A percentile compares a stretch with the other conserved stretches of the same genome.
phyloP scores from a whole-genome alignment of 169 alveolate genomes.

The Cryptosporidium bovis region DNA sequence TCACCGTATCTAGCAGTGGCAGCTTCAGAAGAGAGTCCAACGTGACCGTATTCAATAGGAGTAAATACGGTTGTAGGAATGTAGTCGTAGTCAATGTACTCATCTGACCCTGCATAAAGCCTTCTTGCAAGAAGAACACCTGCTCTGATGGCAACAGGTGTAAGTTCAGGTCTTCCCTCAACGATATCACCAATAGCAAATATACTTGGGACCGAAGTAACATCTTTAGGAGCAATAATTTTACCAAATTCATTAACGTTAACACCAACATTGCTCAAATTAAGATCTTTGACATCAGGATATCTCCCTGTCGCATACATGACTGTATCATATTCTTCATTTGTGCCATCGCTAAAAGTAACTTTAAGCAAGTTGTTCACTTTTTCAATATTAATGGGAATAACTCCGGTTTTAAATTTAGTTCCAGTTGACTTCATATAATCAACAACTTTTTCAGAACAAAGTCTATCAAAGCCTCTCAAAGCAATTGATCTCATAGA shows the following conservation, averaged over 20 bases:
- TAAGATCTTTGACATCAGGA: slow-evolving; percentile 88
- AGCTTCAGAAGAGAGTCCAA: slow-evolving; percentile 96
- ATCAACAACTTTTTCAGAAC: slow-evolving; percentile 89
- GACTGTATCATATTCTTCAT: slow-evolving; percentile 93
- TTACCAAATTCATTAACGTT: slow-evolving; percentile 83
- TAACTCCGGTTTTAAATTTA: slow-evolving; percentile 86
- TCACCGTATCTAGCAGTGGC: slow-evolving; percentile 86
- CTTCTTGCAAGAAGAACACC: slow-evolving; percentile 96
- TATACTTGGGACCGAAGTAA: slow-evolving; percentile 89
- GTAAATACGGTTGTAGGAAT: slow-evolving; percentile 98
- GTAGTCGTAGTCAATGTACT: slow-evolving; percentile 87
- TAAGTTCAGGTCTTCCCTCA: slow-evolving; percentile 93
- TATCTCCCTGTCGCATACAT: slow-evolving; percentile 96
- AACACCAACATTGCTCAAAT: slow-evolving; percentile 86
- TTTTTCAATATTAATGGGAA: slow-evolving; percentile 89
- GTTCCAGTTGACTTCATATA: slow-evolving; percentile 92
- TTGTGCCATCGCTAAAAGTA: slow-evolving; percentile 81
- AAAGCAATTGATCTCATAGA: slow-evolving; percentile 92
- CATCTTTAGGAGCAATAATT: slow-evolving; percentile 88
- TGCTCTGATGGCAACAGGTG: slow-evolving; percentile 98
- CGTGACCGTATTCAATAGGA: slow-evolving; percentile 96
- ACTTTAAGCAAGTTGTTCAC: slow-evolving; percentile 80
- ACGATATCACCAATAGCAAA: slow-evolving; percentile 96
- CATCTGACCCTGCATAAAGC: slow-evolving; percentile 86
- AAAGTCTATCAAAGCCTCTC: slow-evolving; percentile 96